These are phyloP conservation scores for Trichosanthes truncata DNA, from an alignment of 306 rosid species.

Conservation along the genomic window DNA sequence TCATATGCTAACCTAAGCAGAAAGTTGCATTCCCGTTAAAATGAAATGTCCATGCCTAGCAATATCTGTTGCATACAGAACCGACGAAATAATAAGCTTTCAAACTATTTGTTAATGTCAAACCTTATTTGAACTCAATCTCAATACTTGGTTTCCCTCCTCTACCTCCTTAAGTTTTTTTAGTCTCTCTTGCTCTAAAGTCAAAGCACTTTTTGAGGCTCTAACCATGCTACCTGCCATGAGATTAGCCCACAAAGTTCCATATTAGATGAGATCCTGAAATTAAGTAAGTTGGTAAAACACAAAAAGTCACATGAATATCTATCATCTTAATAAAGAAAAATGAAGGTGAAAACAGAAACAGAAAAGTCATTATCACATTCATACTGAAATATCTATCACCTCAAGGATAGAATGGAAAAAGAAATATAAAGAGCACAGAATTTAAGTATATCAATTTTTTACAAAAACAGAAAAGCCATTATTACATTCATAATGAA, in stretches of 20 bases:
- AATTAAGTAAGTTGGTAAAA: background rate
- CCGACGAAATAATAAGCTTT: background rate
- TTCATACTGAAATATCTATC: background rate
- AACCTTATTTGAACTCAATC: constrained; percentile 54
- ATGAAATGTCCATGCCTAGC: background rate
- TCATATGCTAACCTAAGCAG: background rate
- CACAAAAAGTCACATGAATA: background rate
- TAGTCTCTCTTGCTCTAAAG: constrained; percentile 53
- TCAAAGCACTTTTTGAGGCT: constrained; percentile 61
- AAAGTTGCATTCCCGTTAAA: background rate
- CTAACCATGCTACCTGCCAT: constrained; percentile 42
- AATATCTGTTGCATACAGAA: background rate
- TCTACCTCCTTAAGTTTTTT: constrained; percentile 49
- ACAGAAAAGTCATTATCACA: background rate
- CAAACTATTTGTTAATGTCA: background rate
- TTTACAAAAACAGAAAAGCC: background rate
- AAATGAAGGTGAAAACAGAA: background rate
- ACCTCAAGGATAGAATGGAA: background rate
- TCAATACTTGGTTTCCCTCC: constrained; percentile 40
- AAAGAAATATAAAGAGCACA: no score
- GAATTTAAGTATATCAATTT: no score
- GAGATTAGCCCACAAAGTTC: constrained; percentile 5
- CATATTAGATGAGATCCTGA: constrained; percentile 4
- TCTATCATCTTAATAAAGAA: background rate
- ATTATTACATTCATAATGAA: background rate